phyloP scores from a whole-genome alignment of 441 rosid genomes.

The Macaranga tanarius region DNA sequence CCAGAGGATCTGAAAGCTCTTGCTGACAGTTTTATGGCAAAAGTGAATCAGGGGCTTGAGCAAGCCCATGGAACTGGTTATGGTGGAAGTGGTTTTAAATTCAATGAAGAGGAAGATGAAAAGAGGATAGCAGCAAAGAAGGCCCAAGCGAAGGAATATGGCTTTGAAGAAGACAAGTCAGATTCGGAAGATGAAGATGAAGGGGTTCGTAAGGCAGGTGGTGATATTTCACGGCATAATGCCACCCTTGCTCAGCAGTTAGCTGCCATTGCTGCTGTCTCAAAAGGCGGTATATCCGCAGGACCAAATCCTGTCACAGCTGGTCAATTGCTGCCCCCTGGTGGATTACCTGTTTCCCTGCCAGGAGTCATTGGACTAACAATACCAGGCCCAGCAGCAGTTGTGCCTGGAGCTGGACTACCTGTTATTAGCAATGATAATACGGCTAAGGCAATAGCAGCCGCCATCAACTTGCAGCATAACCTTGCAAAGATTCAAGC shows the following conservation, averaged over 20 bases:
- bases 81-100: constrained; percentile 96
- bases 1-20: constrained; percentile 82
- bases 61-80: constrained; percentile 96
- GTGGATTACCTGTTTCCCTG: constrained; percentile 41
- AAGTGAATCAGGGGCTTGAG: constrained; percentile 90
- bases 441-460: constrained; percentile 82
- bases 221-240: constrained; percentile 69
- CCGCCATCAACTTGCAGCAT: constrained; percentile 84
- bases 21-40: constrained; percentile 82
- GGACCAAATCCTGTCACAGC: constrained; percentile 31
- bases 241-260: constrained; percentile 66
- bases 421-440: constrained; percentile 53
- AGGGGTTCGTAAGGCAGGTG: constrained; percentile 87
- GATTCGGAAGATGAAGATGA: constrained; percentile 94
- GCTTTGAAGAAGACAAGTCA: constrained; percentile 91
- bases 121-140: constrained; percentile 92
- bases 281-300: constrained; percentile 41
- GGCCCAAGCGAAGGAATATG: constrained; percentile 96
- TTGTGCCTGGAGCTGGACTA: constrained; percentile 38
- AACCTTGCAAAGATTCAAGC: constrained; percentile 92
- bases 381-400: constrained; percentile 37
- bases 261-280: constrained; percentile 64
- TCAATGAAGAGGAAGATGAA: constrained; percentile 96
- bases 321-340: constrained; percentile 41
- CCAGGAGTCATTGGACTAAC: constrained; percentile 38